Percentiles rank a stretch among this genome's conserved stretches.
phyloP scores from a whole-genome alignment of 83 land plant genomes.

The Picea abies region DNA sequence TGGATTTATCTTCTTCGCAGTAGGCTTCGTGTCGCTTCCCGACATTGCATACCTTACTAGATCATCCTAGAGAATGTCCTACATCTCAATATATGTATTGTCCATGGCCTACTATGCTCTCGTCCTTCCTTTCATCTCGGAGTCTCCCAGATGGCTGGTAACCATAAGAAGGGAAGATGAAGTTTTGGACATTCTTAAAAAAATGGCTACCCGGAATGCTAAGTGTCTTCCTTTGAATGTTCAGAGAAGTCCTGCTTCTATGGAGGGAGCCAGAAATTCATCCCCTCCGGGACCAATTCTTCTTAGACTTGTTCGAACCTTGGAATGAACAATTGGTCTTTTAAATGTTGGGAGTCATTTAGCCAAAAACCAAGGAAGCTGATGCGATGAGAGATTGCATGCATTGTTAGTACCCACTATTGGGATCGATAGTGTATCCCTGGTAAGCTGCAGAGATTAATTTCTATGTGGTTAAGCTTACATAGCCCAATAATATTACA shows the following conservation, averaged over 20 bases:
- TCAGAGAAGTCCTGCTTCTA: constrained; percentile 1
- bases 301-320: too few relatives aligned
- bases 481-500: too few relatives aligned
- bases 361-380: too few relatives aligned
- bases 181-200: constrained; percentile 45
- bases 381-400: too few relatives aligned
- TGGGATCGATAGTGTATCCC: too few relatives aligned
- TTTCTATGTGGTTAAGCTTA: too few relatives aligned
- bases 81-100: constrained; percentile 39
- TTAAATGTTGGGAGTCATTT: too few relatives aligned
- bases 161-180: constrained; percentile 38
- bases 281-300: too few relatives aligned
- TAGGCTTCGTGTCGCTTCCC: constrained; percentile 41
- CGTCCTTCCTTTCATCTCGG: constrained; percentile 49
- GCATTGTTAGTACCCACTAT: too few relatives aligned
- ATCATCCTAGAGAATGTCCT: constrained; percentile 52
- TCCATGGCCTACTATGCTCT: constrained; percentile 42
- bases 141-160: constrained; percentile 71
- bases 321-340: too few relatives aligned
- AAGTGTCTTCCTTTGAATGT: too few relatives aligned
- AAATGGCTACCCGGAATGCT: constrained; percentile 48
- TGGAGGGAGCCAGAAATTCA: background rate
- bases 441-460: too few relatives aligned
- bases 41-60: constrained; percentile 40
- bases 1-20: constrained; percentile 50